Percentiles rank a stretch among this genome's conserved stretches.
Evolutionary conservation across 164 flowering plant species (phyloP).

Genomic region (Chloranthus sessilifolius): DNA sequence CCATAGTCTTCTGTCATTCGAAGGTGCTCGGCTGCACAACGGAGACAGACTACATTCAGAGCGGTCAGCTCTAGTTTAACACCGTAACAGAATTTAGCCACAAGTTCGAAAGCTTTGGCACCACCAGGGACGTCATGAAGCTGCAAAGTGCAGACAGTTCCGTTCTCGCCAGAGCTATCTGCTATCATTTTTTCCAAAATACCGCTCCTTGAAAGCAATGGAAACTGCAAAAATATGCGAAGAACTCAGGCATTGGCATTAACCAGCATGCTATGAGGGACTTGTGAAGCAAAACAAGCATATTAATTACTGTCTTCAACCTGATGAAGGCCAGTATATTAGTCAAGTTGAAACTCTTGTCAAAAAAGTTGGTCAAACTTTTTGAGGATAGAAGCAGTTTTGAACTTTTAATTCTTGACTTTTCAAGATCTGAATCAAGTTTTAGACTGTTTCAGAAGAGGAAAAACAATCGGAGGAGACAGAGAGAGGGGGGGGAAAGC

Average conservation of each 20-base stretch:
- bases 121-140: conserved; percentile 76
- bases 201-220: conserved; percentile 59
- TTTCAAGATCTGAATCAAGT: too few species aligned
- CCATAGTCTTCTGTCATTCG: conserved; percentile 62
- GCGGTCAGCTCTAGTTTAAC: conserved; percentile 57
- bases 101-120: conserved; percentile 46
- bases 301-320: too few species aligned
- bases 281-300: too few species aligned
- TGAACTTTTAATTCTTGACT: too few species aligned
- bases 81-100: conserved; percentile 71
- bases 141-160: conserved; percentile 27
- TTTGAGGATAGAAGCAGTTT: too few species aligned
- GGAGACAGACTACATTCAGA: conserved; percentile 43
- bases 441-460: too few species aligned
- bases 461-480: too few species aligned
- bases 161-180: conserved; percentile 28
- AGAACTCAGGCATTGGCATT: too few species aligned
- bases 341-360: too few species aligned
- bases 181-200: conserved; percentile 40
- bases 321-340: too few species aligned
- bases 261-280: neutral
- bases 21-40: conserved; percentile 73
- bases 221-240: conserved; percentile 40
- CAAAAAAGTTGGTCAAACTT: too few species aligned
- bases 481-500: too few species aligned